Base-by-base conservation (phyloP, 1,139 yeast species). In the Zygotorulaspora mrakii region DNA sequence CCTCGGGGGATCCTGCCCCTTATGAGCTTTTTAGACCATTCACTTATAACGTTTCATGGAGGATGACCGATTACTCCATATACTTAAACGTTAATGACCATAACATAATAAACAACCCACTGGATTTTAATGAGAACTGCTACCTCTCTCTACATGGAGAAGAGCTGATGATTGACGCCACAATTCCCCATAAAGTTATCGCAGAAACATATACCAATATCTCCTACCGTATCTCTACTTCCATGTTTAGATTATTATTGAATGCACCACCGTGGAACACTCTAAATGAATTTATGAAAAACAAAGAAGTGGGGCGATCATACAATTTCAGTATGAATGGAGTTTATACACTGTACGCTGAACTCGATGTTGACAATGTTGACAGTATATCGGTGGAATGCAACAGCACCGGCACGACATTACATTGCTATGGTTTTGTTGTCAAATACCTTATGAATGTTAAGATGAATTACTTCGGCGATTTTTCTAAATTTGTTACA, bases 221-320 rank as follows among this genome's bases (percentile, higher is more conserved):
- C 12, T 66, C 71, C 4, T 86, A 74, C 51, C 61, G 64, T 1
- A 52, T 87, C 1, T 51, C 52, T 27, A 82, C 95, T 0, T 78
- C 87, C 0, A 64, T 64, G 37, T 77, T 87, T 50, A 75, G 80
- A 39, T 56, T 89, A 34, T 67, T 75, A 1, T 62, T 89, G 4
- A 83, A 80, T 45, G 77, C 94, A 0, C 97, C 97, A 0, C 82
- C 91, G 0, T 91, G 97, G 95, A 94, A 87, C 56, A 88, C 97
- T 0, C 67, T 79, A 12, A 74, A 79, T 48, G 81, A 84, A 34
- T 91, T 89, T 50, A 62, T 83, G 65, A 73, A 71, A 36, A 69
- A 72, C 18, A 73, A 77, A 13, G 77, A 75, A 31, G 66, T 81
- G 20, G 97, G 96, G 0, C 68, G 78, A 42, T 77, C 87, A 1